Evolutionary conservation across 1,139 yeast genomes (phyloP).

Genomic region (Blastobotrys ciferrii): DNA sequence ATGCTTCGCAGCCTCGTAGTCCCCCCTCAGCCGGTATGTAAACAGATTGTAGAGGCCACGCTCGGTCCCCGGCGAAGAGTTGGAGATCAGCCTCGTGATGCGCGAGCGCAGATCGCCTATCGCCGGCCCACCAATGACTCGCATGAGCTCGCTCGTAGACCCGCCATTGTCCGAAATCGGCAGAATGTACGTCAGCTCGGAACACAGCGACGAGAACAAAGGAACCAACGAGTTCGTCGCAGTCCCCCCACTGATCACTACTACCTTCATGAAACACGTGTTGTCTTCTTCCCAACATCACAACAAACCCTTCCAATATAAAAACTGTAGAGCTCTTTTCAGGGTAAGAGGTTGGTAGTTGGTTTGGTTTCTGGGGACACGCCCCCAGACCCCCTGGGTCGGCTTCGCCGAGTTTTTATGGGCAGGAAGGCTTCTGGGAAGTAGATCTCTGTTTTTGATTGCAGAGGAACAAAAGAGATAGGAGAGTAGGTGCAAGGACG

Average conservation of each 20-base stretch:
- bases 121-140: constrained; percentile 93
- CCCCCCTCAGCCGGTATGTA: constrained; percentile 59
- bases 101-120: constrained; percentile 89
- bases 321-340: too few species aligned
- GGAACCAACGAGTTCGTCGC: constrained; percentile 66
- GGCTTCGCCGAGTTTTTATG: neutral
- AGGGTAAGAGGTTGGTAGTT: too few species aligned
- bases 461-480: too few species aligned
- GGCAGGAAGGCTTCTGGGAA: too few species aligned
- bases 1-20: constrained; percentile 50
- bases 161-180: constrained; percentile 96
- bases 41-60: constrained; percentile 45
- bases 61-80: constrained; percentile 33
- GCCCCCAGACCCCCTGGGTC: too few species aligned
- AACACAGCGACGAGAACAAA: constrained; percentile 45
- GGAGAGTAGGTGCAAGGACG: too few species aligned
- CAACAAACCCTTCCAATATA: too few species aligned
- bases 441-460: too few species aligned
- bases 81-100: constrained; percentile 60
- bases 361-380: too few species aligned
- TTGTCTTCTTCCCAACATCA: neutral
- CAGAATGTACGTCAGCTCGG: constrained; percentile 57
- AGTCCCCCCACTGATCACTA: constrained; percentile 65
- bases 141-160: constrained; percentile 83
- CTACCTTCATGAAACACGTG: constrained; percentile 25